Base-by-base conservation (phyloP, 176 grass and related monocot genomes). In the Alopecurus myosuroides region DNA sequence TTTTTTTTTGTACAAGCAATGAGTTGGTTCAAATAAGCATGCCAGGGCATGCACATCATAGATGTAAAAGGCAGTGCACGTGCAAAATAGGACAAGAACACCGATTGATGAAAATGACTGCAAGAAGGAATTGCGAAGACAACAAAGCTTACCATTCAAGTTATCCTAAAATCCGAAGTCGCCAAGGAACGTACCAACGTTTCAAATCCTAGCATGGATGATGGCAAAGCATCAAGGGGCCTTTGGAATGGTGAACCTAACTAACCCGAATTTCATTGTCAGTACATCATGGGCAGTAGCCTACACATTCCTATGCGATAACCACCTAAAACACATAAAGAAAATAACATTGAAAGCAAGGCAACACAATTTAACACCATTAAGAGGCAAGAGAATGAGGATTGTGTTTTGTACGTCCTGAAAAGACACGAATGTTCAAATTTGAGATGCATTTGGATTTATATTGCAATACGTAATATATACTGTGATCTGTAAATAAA, bases 91-190 rank as follows among this genome's bases (percentile, higher is more conserved):
- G 25, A 33, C 51, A 70, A 3, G 4, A 20, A 87, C 71, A 34
- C 28, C 18, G 40, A 53, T 20, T 55, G 36, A 29, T 42, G 25
- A 7, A 48, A 74, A 74, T 48, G 41, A 73, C 44, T 73, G 13
- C 25, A 70, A 25, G 40, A 4, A 6, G 37, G 41, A 34, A 71
- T 45, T 6, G 9, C 42, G 70, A 71, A 62, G 35, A 67, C 19
- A 68, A 36, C 68, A 63, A 74, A 25, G 35, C 70, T 81, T 97
- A 98, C 95, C 51, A 52, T 98, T 98, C 44, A 98, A 81, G 77
- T 91, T 93, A 88, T 94, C 95, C 40, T 94, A 91, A 82, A 94
- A 86, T 35, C 85, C 73, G 71, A 98, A 94, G 83, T 92, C 86
- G 71, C 92, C 90, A 81, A 85, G 82, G 88, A 82, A 88, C 92